Evolutionary conservation across 768 basidiomycete species (phyloP).

Genomic region (Serendipita vermifera): DNA sequence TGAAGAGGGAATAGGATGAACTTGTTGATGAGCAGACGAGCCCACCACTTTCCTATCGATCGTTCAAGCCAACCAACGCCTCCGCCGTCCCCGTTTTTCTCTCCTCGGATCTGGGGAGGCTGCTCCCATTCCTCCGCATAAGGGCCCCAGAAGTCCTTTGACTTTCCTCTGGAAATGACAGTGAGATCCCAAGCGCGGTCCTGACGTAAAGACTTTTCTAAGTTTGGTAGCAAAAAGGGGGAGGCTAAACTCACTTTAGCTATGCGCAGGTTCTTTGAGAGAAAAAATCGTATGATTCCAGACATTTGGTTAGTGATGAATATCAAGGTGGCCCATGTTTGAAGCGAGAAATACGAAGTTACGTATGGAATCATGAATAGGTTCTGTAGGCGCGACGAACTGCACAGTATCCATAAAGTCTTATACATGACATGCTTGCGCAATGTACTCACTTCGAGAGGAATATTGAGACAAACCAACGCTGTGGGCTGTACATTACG

Average conservation of each 20-base stretch:
- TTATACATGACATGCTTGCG: background rate
- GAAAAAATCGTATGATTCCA: slow-evolving; percentile 65
- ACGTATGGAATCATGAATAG: slow-evolving; percentile 35
- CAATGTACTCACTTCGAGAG: slow-evolving; percentile 40
- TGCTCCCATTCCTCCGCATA: slow-evolving; percentile 72
- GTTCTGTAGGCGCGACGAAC: slow-evolving; percentile 50
- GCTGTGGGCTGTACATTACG: slow-evolving; percentile 60
- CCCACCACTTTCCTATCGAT: slow-evolving; percentile 27
- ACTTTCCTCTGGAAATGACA: slow-evolving; percentile 69
- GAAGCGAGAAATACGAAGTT: slow-evolving; percentile 13
- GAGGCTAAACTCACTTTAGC: slow-evolving; percentile 63
- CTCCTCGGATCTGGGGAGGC: slow-evolving; percentile 26
- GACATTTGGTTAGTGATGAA: slow-evolving; percentile 65
- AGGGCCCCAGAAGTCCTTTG: slow-evolving; percentile 67
- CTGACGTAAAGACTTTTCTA: background rate
- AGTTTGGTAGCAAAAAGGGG: background rate
- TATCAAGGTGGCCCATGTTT: slow-evolving; percentile 57
- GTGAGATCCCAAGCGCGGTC: slow-evolving; percentile 44
- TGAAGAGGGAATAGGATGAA: slow-evolving; percentile 44
- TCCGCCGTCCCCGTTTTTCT: slow-evolving; percentile 18
- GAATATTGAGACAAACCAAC: slow-evolving; percentile 49
- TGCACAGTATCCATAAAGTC: slow-evolving; percentile 18
- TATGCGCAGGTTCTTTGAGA: slow-evolving; percentile 68
- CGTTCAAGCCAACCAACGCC: slow-evolving; percentile 24
- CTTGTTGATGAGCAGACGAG: slow-evolving; percentile 33